Percentiles rank a stretch among this genome's conserved stretches.
phyloP scores from a whole-genome alignment of 2,329 filamentous ascomycete species.

The Alternaria incomplexa region DNA sequence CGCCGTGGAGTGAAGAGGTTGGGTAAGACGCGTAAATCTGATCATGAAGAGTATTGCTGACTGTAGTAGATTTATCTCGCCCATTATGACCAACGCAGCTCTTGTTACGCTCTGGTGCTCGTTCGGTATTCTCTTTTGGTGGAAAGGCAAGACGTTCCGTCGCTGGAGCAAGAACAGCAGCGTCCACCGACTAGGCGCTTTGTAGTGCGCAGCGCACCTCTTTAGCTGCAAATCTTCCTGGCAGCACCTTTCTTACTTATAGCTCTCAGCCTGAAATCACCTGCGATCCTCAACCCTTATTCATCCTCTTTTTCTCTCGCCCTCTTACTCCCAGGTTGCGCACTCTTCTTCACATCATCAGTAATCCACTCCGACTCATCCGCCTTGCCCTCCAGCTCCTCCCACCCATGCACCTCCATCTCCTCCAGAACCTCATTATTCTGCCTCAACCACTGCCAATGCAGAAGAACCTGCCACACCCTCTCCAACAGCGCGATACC shows the following conservation, averaged over 20 bases:
- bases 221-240: background rate
- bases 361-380: constrained; percentile 38
- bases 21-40: constrained; percentile 46
- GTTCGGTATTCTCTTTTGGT: constrained; percentile 63
- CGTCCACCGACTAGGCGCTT: constrained; percentile 52
- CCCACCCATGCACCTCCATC: constrained; percentile 33
- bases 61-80: constrained; percentile 51
- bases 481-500: constrained; percentile 8
- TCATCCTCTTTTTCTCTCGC: background rate
- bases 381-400: constrained; percentile 27
- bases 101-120: constrained; percentile 61
- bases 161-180: constrained; percentile 61
- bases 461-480: constrained; percentile 20
- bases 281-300: background rate
- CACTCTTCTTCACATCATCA: constrained; percentile 16
- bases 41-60: constrained; percentile 5
- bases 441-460: constrained; percentile 39
- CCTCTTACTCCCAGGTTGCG: background rate
- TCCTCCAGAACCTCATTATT: constrained; percentile 31
- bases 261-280: background rate
- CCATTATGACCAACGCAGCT: constrained; percentile 66
- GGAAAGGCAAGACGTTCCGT: constrained; percentile 64
- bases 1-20: constrained; percentile 56
- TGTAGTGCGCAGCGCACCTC: background rate
- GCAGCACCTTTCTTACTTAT: background rate